Base-by-base conservation (phyloP, 2,329 filamentous ascomycete species). In the Cercospora sp. region DNA sequence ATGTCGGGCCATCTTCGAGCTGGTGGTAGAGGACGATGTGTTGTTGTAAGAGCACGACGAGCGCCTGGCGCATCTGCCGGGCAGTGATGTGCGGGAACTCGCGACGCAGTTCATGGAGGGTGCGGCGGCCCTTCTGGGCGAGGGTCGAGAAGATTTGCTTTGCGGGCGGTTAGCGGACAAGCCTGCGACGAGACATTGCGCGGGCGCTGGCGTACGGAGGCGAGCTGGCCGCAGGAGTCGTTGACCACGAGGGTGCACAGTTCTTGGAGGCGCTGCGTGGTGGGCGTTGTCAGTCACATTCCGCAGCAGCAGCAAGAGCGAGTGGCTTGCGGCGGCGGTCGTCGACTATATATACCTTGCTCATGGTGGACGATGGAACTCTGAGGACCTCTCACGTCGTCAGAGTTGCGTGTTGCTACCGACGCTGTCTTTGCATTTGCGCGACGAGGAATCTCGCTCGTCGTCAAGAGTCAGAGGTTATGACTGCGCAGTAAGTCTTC, bases 241-340 rank as follows among this genome's bases (percentile, higher is more conserved):
- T 93, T 89, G 71, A 98, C 90, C 71, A 97, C 87, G 78, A 96
- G 89, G 83, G 90, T 87, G 84, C 93, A 97, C 77, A 98, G 91
- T 87, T 97, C 92, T 77, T 91, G 89, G 73, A 91, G 82, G 81
- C 89, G 84, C 92, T 94, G 91, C 86, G 70, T 70, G 48, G 67
- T 51, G 63, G 60, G 64, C 63, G 48, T 39, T 63, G 67, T 72
- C 68, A 69, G 69, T 68, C 55, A 60, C 68, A 69, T 67, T 67
- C 70, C 64, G 59, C 45, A 63, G 51, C 60, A 53, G 58, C 28
- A 31, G 48, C 48, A 39, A 39, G 36, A 39, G 48, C 61, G 18
- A 39, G 45, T 48, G 45, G 23, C 42, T 60, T 28, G 51, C 30
- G 53, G 53, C 53, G 53, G 53, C 58, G 45, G 48, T 61, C 23